phyloP scores from a whole-genome alignment of 148 eudicot genomes.

The Vaccinium macrocarpon region DNA sequence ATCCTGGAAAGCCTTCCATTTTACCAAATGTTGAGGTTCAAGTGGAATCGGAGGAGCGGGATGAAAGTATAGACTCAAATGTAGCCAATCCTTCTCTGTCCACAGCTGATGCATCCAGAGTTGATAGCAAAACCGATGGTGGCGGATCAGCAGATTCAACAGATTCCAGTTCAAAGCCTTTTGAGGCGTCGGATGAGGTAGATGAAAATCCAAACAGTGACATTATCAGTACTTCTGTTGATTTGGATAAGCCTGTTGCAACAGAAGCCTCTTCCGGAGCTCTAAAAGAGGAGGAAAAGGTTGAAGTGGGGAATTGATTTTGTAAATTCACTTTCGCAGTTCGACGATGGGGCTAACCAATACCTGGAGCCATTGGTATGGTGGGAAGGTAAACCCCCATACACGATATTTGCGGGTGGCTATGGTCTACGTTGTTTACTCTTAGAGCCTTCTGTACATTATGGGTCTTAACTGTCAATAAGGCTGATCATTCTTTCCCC shows the following conservation, averaged over 20 bases:
- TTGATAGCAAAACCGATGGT: slow-evolving; percentile 15
- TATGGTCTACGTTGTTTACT: neutral
- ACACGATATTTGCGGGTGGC: slow-evolving; percentile 12
- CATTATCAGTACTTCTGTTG: neutral
- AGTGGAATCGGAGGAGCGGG: slow-evolving; percentile 29
- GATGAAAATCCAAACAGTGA: slow-evolving; percentile 18
- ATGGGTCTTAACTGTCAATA: slow-evolving; percentile 24
- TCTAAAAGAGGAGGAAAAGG: slow-evolving; percentile 15
- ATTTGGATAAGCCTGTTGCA: slow-evolving; percentile 25
- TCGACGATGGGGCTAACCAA: neutral
- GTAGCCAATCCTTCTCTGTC: slow-evolving; percentile 29
- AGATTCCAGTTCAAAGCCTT: slow-evolving; percentile 10
- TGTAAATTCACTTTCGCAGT: neutral
- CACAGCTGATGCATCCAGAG: slow-evolving; percentile 12
- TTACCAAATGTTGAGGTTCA: slow-evolving; percentile 38
- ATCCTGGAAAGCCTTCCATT: slow-evolving; percentile 25
- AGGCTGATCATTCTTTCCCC: slow-evolving; percentile 48
- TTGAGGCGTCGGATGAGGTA: slow-evolving; percentile 13
- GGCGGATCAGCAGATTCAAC: slow-evolving; percentile 20
- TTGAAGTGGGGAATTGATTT: slow-evolving; percentile 14
- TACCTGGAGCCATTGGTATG: slow-evolving; percentile 13
- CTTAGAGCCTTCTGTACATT: slow-evolving; percentile 30
- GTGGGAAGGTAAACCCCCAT: slow-evolving; percentile 9
- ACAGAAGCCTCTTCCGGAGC: slow-evolving; percentile 20
- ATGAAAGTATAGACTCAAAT: slow-evolving; percentile 19